Evolutionary conservation across 495 filamentous ascomycete species (phyloP).

Genomic region (Talaromyces ruber): DNA sequence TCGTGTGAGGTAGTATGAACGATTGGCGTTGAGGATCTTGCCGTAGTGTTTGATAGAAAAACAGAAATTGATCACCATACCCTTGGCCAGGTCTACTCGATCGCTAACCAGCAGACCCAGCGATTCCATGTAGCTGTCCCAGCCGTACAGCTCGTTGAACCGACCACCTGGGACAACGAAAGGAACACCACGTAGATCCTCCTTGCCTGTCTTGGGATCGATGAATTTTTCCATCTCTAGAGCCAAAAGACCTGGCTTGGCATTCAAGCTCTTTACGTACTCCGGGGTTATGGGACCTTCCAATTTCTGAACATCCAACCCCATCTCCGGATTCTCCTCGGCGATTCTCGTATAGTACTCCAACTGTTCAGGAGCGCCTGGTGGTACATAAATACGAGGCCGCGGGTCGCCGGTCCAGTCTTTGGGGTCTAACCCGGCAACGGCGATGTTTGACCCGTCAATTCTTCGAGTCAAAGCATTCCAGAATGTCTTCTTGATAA

Average conservation of each 20-base stretch:
- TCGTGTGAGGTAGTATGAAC: slow-evolving; percentile 86
- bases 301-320: slow-evolving; percentile 76
- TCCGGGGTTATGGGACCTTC: slow-evolving; percentile 64
- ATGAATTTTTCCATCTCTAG: slow-evolving; percentile 73
- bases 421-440: slow-evolving; percentile 80
- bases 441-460: slow-evolving; percentile 78
- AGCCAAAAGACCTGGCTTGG: slow-evolving; percentile 80
- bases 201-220: slow-evolving; percentile 56
- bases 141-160: slow-evolving; percentile 96
- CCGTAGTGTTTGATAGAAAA: slow-evolving; percentile 98
- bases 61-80: slow-evolving; percentile 92
- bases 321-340: slow-evolving; percentile 63
- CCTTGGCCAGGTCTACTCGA: slow-evolving; percentile 74
- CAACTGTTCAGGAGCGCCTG: slow-evolving; percentile 75
- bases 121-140: slow-evolving; percentile 97
- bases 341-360: slow-evolving; percentile 81
- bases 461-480: slow-evolving; percentile 77
- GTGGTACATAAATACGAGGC: slow-evolving; percentile 86
- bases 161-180: slow-evolving; percentile 94
- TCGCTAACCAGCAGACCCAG: slow-evolving; percentile 76
- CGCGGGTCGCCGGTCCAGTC: slow-evolving; percentile 82
- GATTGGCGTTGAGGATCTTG: slow-evolving; percentile 94
- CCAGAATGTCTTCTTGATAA: slow-evolving; percentile 89
- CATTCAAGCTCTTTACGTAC: slow-evolving; percentile 64
- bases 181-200: slow-evolving; percentile 66